Base-by-base conservation (phyloP, 78 protist species). In the Dictyostelium purpureum region DNA sequence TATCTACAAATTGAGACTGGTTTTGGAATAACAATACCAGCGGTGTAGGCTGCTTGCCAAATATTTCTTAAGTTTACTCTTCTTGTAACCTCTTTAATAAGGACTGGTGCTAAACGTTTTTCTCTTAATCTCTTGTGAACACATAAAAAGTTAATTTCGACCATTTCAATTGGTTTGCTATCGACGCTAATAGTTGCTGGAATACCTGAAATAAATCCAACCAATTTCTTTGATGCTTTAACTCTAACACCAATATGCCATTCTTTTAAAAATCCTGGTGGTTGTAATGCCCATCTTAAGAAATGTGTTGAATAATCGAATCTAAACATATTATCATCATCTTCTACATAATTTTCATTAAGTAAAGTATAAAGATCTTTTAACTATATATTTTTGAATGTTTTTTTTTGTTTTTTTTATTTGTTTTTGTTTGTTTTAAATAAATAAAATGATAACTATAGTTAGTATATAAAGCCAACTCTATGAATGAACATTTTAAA, bases 101-200 rank as follows among this genome's bases (percentile, higher is more conserved):
- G 96, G 16, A 97, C 97, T 1, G 99, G 99, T n/a, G 99, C 99
- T 26, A 98, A 73, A 40, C 99, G 94, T 80, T 97, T 96, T 57
- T 76, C 21, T 6, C 99, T 93, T 33, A 98, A 87, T 79, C 85
- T 89, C 96, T 98, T 97, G 94, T 99, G 98, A 21, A 98, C 99
- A 77, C 99, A 99, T 24, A 99, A 95, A 79, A 99, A 99, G 96
- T 99, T 99, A 93, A 98, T 97, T 83, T 98, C 99, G 47, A 96
- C 98, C 95, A 96, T 65, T 31, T 16, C 61, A 35, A 92, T 56
- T 4, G 63, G 63, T 9, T 90, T 18, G 51, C 66, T 59, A 21
- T 90, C 81, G 19, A 94, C 90, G 9, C 42, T 52, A 87, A 98
- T 57, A 1, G 47, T 38, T 16, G 97, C 98, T 0, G 99, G 99